Evolutionary conservation across 208 protist genomes (phyloP).

Genomic region (Leishmania mexicana): DNA sequence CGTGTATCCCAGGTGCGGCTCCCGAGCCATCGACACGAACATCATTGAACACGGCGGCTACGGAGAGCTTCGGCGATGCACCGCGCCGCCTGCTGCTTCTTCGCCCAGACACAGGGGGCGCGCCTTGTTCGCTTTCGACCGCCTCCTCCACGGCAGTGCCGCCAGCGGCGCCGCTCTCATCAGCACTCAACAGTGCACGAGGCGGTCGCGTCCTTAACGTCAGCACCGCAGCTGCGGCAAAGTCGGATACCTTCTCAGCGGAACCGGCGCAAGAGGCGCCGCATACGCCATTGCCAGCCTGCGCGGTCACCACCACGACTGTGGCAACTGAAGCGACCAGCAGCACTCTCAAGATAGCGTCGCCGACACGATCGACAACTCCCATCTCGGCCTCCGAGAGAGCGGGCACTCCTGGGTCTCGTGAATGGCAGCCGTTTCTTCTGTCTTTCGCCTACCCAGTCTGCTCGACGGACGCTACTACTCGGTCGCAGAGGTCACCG

Average conservation of each 20-base stretch:
- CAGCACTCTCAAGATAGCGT: not conserved
- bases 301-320: not conserved
- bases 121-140: not conserved
- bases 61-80: not conserved
- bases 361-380: not conserved
- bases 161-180: not conserved
- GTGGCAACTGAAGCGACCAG: not conserved
- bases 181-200: not conserved
- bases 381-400: not conserved
- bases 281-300: not conserved
- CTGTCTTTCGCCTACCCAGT: constrained; percentile 5
- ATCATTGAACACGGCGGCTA: not conserved
- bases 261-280: not conserved
- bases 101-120: not conserved
- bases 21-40: not conserved
- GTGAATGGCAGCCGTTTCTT: constrained; percentile 7
- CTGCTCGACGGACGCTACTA: not conserved
- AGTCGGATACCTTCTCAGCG: not conserved
- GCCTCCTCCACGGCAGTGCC: not conserved
- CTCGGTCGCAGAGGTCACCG: not conserved
- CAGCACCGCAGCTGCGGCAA: not conserved
- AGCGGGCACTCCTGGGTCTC: not conserved
- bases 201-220: constrained; percentile 6
- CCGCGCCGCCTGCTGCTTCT: constrained; percentile 9
- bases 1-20: not conserved